A percentile compares a stretch with the other conserved stretches of the same genome.
Conservation (phyloP, 306 rosid genomes). For the Arachis stenosperma region DNA sequence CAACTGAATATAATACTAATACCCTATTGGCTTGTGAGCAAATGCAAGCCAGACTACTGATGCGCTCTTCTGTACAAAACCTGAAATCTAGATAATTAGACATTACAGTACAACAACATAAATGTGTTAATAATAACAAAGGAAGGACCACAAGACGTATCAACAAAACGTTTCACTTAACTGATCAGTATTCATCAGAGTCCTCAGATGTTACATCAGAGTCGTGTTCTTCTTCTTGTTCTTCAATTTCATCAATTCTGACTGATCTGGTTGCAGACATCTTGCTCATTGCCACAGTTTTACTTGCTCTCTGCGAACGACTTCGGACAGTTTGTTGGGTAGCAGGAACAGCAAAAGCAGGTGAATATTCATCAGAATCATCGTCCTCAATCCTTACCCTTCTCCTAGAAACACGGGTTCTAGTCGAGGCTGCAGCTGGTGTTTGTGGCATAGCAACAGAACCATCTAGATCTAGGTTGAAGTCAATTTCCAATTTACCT, state of each 20-base stretch:
- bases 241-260: conserved; percentile 51
- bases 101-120: conserved; percentile 39
- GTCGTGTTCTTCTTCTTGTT: conserved; percentile 53
- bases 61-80: conserved; percentile 39
- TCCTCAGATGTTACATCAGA: conserved; percentile 63
- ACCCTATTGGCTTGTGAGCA: conserved; percentile 9
- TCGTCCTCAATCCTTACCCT: conserved; percentile 63
- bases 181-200: conserved; percentile 55
- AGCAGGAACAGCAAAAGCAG: conserved; percentile 60
- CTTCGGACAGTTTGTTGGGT: conserved; percentile 40
- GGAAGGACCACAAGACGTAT: conserved; percentile 3
- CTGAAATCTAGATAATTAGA: conserved; percentile 39
- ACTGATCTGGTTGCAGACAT: conserved; percentile 51
- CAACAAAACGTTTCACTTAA: conserved; percentile 13
- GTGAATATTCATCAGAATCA: conserved; percentile 68
- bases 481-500: conserved; percentile 58
- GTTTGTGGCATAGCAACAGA: conserved; percentile 58
- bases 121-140: conserved; percentile 17
- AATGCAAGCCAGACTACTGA: conserved; percentile 28
- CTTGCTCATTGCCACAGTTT: conserved; percentile 78
- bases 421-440: conserved; percentile 59
- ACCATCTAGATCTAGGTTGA: conserved; percentile 54
- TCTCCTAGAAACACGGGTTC: conserved; percentile 61
- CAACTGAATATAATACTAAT: conserved; percentile 29
- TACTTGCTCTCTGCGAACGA: conserved; percentile 91